Base-by-base conservation (phyloP, 2,329 filamentous ascomycete genomes). In the Alternaria solani region DNA sequence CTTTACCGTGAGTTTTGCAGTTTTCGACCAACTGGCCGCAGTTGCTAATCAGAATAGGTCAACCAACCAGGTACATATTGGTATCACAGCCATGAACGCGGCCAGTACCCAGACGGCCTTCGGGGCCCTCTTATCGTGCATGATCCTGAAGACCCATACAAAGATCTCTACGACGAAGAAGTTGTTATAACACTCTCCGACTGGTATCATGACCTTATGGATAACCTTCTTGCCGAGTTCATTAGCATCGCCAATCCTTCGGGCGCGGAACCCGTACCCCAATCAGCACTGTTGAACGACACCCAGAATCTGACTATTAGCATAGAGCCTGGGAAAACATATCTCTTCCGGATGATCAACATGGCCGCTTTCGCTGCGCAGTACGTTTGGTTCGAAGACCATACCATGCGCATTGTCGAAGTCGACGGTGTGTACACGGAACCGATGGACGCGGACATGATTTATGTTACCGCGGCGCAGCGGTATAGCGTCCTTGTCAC, bases 391-490 rank as follows among this genome's bases (percentile, higher is more conserved):
- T 82, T 92, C 46, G 90, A 93, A 64, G 85, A 87, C 51, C 90
- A 92, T 66, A 81, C 79, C 11, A 87, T 91, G 74, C 81, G 80
- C 34, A 80, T 93, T 46, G 87, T 90, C 9, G 90, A 92, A 72
- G 87, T 91, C 0, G 90, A 93, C 69, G 90, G 90, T 16, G 87
- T 89, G 1, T 85, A 87, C 36, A 86, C 91, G 1, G 82, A 87
- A 58, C 88, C 90, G 0, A 79, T 81, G 5, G 80, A 85, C 1
- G 84, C 88, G 7, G 82, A 85, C 34, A 85, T 87, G 62, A 77
- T 93, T 54, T 88, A 90, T 61, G 80, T 93, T 23, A 84, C 88
- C 7, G 89, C 89, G 1, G 90, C 89, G 0, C 90, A 93, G 71
- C 84, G 91, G 14, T 92, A 91, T 69, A 90, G 89, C 68, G 82